Base-by-base conservation (phyloP, 225 moss, liverwort and hornwort genomes). In the Takakia lepidozioides region DNA sequence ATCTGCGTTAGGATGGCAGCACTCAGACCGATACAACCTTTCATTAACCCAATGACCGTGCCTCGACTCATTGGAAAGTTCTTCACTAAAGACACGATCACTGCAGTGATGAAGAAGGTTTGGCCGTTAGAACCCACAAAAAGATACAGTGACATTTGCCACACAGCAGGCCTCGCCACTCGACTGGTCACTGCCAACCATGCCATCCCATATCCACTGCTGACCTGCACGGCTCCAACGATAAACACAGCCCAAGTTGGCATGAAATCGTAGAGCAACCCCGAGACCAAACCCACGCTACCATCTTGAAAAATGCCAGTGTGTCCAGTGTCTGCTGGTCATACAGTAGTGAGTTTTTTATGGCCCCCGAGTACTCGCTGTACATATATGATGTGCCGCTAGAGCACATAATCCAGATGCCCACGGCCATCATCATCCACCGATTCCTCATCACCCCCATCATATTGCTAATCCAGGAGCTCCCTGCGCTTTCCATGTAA, bases 351-450 rank as follows among this genome's bases (percentile, higher is more conserved):
- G n/a, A 25, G 7, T 58, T 34, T 27, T 75, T 75, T 28, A 75
- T 62, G 2, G 62, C 45, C 10, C 22, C 45, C 0, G 75, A 75
- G 41, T 75, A 75, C 10, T 70, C 75, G 2, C 65, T 45, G 55
- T 70, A 75, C 1, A 75, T 65, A 13, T 75, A 75, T 1, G 75
- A 75, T 2, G 54, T 43, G 1, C 75, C 70, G 1, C 57, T 25
- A 25, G 62, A 36, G 19, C 70, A 66, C 75, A 75, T 75, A 21
- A 75, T 49, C 70, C 75, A 75, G 32, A 48, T 37, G 1, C 70
- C 75, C 5, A 62, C 75, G 19, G 54, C 62, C 46, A 75, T 46
- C 58, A 61, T 55, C 69, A 75, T 75, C 74, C 74, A 75, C 40
- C 74, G 53, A 26, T 55, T 51, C 1, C 54, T 41, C 45, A 65